Evolutionary conservation across 2,329 filamentous ascomycete species (phyloP).

Genomic region (Aspergillus tamarii): DNA sequence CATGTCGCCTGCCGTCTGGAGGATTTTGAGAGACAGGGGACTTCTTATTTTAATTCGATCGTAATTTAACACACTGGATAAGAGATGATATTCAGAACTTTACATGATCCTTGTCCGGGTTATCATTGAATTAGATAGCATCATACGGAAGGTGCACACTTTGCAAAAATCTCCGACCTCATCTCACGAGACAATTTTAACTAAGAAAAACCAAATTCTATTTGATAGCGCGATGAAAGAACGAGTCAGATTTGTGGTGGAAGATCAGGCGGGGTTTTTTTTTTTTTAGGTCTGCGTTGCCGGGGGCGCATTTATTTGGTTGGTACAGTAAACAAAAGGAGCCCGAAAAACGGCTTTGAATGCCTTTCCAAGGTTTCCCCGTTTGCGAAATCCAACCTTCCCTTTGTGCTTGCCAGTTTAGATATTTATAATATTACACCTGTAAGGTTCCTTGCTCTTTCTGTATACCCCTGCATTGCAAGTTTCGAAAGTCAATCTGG

Average conservation of each 20-base stretch:
- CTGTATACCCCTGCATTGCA: constrained; percentile 7
- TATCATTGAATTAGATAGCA: too few species aligned
- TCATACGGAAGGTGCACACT: background rate
- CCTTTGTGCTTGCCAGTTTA: constrained; percentile 1
- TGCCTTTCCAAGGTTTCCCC: constrained; percentile 1
- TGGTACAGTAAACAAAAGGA: constrained; percentile 23
- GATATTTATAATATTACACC: background rate
- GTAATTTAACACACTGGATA: background rate
- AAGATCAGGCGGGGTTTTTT: constrained; percentile 10
- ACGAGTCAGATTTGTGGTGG: constrained; percentile 9
- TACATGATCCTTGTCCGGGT: background rate
- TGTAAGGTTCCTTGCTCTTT: background rate
- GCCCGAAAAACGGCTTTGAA: background rate
- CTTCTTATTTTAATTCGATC: background rate
- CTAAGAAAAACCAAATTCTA: background rate
- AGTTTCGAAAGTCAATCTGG: constrained; percentile 1
- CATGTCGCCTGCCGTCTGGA: background rate
- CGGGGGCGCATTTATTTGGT: constrained; percentile 11
- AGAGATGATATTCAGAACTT: background rate
- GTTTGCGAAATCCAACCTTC: background rate
- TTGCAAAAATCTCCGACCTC: background rate
- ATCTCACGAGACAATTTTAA: background rate
- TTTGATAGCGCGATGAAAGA: constrained; percentile 1
- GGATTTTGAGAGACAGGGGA: background rate
- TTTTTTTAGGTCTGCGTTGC: constrained; percentile 19